A percentile compares a stretch with the other conserved stretches of the same genome.
phyloP scores from a whole-genome alignment of 192 early-diverging fungal species.

The Coemansia sp. region DNA sequence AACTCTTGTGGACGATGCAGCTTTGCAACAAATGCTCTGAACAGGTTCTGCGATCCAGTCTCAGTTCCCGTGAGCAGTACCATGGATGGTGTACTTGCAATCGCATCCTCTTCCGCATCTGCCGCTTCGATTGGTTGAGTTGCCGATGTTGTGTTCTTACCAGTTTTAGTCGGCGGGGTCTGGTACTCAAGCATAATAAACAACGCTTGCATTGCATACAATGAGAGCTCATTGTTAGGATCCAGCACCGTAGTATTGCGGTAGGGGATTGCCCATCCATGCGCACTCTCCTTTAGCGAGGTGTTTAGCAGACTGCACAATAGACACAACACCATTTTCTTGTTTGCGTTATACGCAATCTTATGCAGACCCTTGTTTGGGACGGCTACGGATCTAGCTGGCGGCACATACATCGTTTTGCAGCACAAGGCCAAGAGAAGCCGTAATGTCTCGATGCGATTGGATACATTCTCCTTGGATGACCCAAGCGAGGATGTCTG shows the following conservation, averaged over 20 bases:
- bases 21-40: slow-evolving; percentile 75
- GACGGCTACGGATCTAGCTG: slow-evolving; percentile 22
- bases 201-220: slow-evolving; percentile 64
- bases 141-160: neutral
- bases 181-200: slow-evolving; percentile 70
- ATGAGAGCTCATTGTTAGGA: slow-evolving; percentile 69
- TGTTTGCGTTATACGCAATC: slow-evolving; percentile 50
- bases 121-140: neutral
- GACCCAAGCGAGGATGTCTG: slow-evolving; percentile 67
- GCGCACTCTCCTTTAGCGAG: slow-evolving; percentile 73
- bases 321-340: slow-evolving; percentile 69
- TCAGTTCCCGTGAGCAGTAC: slow-evolving; percentile 36
- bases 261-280: slow-evolving; percentile 87
- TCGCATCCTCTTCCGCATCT: slow-evolving; percentile 7
- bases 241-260: slow-evolving; percentile 79
- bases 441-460: slow-evolving; percentile 77
- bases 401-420: slow-evolving; percentile 72
- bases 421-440: slow-evolving; percentile 78
- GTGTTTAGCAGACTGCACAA: slow-evolving; percentile 89
- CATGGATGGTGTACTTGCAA: slow-evolving; percentile 33
- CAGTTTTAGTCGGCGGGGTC: slow-evolving; percentile 28
- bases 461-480: slow-evolving; percentile 65
- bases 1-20: slow-evolving; percentile 84
- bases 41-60: slow-evolving; percentile 64
- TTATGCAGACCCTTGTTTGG: slow-evolving; percentile 38